Conservation (phyloP, 2,329 filamentous ascomycete genomes). For the Xylaria sp. region DNA sequence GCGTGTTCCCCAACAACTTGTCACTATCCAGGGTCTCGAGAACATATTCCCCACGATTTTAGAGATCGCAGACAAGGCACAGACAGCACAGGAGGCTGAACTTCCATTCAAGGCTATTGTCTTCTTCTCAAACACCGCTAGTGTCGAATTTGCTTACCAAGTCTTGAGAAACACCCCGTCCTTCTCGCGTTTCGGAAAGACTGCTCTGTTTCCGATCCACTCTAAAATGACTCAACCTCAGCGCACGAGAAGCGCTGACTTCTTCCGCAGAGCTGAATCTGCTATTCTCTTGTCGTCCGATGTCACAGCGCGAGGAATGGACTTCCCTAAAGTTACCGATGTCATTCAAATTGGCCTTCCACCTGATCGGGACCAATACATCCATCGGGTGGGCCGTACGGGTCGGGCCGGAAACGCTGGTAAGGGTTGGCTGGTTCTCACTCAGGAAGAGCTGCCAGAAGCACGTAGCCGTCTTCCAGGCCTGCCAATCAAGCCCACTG, state of each 20-base stretch:
- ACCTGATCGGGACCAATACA: conserved; percentile 74
- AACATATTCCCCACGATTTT: conserved; percentile 81
- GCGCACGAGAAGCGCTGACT: conserved; percentile 76
- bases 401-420: conserved; percentile 79
- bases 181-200: conserved; percentile 51
- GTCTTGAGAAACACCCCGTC: conserved; percentile 61
- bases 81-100: conserved; percentile 61
- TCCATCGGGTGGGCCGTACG: conserved; percentile 81
- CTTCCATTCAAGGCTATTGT: conserved; percentile 94
- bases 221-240: conserved; percentile 76
- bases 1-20: conserved; percentile 81
- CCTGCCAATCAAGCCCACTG: conserved; percentile 69
- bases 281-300: conserved; percentile 81
- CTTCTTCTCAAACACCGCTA: conserved; percentile 84
- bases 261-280: conserved; percentile 72
- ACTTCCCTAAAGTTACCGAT: conserved; percentile 83
- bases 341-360: conserved; percentile 79
- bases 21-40: conserved; percentile 74
- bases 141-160: conserved; percentile 72
- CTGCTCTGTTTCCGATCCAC: conserved; percentile 74
- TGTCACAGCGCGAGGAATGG: conserved; percentile 84
- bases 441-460: conserved; percentile 62
- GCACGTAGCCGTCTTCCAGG: conserved; percentile 64
- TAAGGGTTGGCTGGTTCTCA: conserved; percentile 74
- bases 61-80: conserved; percentile 76